Evolutionary conservation across 345 rosid species (phyloP), one percentile per base, ranked within the genome.

Genomic region (Rhodomyrtus tomentosa): DNA sequence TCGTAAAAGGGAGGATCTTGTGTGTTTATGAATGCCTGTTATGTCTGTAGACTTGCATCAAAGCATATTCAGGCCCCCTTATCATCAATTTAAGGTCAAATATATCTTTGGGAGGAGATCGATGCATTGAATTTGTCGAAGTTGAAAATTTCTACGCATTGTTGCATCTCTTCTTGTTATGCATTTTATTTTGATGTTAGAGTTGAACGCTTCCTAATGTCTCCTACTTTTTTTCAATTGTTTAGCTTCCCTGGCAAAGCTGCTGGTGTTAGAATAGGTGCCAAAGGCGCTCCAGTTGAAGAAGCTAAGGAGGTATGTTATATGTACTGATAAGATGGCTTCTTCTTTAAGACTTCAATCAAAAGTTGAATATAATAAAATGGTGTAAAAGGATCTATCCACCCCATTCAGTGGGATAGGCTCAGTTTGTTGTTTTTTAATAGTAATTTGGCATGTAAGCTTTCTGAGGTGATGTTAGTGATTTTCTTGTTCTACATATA

Each of bases 161-260:
- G 45, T 68, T 2, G 24, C 76, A 36, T 68, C 45, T 36, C 76
- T 15, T 68, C 76, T 68, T 68, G 76, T 18, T 32, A 68, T 68
- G 76, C 45, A 16, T 32, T 68, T 36, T 68, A 68, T 68, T 62
- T 68, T 32, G 76, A 36, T 32, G 22, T 68, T 36, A 36, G 45
- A 68, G 24, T 32, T 0, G 25, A 68, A 8, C 4, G 25, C 45
- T 18, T 32, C 76, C 45, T 68, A 36, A 32, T 83, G 36, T 38
- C 38, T 55, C 82, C 50, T 22, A 56, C 59, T n/a, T 38, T 42
- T 87, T 51, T 59, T 18, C 38, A 50, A 51, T 86, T 82, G 22
- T n/a, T 14, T 85, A 96, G 98, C 87, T 95, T 96, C 87, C 98
- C 98, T 4, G 96, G 98, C 0, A 94, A 93, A 90, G 95, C 99